Evolutionary conservation across 164 flowering plant species (phyloP).

Genomic region (Vitis rupestris): DNA sequence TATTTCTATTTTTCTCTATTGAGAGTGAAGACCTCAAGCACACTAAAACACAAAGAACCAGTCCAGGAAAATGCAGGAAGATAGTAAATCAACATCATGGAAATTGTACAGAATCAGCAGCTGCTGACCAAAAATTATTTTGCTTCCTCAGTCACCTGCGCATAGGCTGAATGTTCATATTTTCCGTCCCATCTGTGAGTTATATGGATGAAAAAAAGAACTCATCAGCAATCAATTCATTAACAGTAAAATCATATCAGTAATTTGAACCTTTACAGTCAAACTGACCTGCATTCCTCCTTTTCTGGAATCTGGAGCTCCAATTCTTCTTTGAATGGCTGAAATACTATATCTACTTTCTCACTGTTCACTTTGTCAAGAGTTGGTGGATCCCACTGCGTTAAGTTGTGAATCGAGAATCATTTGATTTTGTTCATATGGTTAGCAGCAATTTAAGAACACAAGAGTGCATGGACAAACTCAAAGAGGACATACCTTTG

Average conservation of each 20-base stretch:
- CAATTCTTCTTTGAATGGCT: conserved; percentile 55
- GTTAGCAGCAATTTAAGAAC: not conserved
- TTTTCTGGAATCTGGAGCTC: conserved; percentile 72
- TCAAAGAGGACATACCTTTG: conserved; percentile 51
- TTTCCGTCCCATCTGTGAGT: conserved; percentile 74
- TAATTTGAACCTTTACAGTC: not conserved
- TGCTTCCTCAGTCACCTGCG: conserved; percentile 14
- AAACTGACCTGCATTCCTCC: conserved; percentile 58
- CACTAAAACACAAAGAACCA: too few relatives aligned
- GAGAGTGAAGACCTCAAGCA: too few relatives aligned
- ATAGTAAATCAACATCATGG: too few relatives aligned
- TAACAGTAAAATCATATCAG: not conserved
- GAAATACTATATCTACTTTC: conserved; percentile 56
- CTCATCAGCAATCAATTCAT: not conserved
- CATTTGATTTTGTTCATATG: not conserved
- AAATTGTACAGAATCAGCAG: not conserved
- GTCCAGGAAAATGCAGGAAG: not conserved
- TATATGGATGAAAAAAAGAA: not conserved
- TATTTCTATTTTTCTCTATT: too few relatives aligned
- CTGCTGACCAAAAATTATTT: conserved; percentile 3
- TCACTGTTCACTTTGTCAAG: conserved; percentile 50
- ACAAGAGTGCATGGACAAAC: not conserved
- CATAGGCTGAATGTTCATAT: conserved; percentile 57
- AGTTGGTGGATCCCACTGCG: conserved; percentile 73
- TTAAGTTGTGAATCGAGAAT: not conserved